These are phyloP conservation scores for Phytophthora sojae DNA, from an alignment of 352 stramenopile species.

Conservation along the genomic window DNA sequence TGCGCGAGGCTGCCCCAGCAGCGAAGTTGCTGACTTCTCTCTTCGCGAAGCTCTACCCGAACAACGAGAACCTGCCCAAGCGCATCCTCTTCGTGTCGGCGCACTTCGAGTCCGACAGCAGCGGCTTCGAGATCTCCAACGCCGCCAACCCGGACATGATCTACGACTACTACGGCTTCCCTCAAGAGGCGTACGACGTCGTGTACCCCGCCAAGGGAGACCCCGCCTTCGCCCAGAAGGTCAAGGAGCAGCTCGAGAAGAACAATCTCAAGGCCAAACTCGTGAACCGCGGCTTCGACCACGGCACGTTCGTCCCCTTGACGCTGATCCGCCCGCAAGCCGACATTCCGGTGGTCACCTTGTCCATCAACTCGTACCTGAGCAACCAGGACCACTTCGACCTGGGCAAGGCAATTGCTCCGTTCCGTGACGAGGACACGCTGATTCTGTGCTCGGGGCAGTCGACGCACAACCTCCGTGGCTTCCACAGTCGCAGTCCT, in stretches of 20 bases:
- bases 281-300: constrained; percentile 76
- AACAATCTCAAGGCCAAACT: constrained; percentile 52
- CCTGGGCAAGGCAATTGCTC: constrained; percentile 53
- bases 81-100: constrained; percentile 83
- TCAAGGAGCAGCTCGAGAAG: constrained; percentile 48
- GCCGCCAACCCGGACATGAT: constrained; percentile 55
- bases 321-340: constrained; percentile 1
- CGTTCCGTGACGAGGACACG: constrained; percentile 63
- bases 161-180: constrained; percentile 92
- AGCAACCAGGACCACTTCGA: constrained; percentile 42
- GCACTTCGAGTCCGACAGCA: constrained; percentile 68
- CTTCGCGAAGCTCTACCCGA: constrained; percentile 36
- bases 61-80: constrained; percentile 37
- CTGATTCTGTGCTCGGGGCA: constrained; percentile 70
- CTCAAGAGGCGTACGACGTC: constrained; percentile 77
- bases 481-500: constrained; percentile 19
- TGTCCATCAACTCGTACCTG: constrained; percentile 19
- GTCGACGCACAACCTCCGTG: constrained; percentile 31
- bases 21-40: not conserved
- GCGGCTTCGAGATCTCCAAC: constrained; percentile 45
- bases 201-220: constrained; percentile 58
- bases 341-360: constrained; percentile 1
- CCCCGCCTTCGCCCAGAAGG: constrained; percentile 59
- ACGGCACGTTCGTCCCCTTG: constrained; percentile 91
- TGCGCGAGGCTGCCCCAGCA: not conserved